phyloP scores from a whole-genome alignment of 345 rosid species.

The Abelmoschus esculentus region DNA sequence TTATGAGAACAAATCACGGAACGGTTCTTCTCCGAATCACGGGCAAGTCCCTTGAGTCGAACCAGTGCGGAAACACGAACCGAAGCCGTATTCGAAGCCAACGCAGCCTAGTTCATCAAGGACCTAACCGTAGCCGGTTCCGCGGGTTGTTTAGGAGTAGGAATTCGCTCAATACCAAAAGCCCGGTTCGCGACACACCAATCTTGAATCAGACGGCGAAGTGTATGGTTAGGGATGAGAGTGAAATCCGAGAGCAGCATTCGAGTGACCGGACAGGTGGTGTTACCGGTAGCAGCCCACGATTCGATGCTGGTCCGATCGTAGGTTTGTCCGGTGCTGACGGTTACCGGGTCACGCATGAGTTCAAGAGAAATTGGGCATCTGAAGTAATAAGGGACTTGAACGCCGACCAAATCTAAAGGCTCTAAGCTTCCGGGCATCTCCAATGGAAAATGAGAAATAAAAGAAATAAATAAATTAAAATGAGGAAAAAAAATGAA shows the following conservation, averaged over 20 bases:
- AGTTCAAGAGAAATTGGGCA: slow-evolving; percentile 95
- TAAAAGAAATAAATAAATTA: neutral
- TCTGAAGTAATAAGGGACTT: slow-evolving; percentile 83
- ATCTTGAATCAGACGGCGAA: slow-evolving; percentile 90
- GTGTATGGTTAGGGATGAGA: slow-evolving; percentile 94
- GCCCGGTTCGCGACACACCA: slow-evolving; percentile 93
- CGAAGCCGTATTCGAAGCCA: slow-evolving; percentile 28
- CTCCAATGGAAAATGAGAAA: neutral
- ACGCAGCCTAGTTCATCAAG: slow-evolving; percentile 51
- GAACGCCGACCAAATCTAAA: slow-evolving; percentile 54
- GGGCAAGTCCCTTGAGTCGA: slow-evolving; percentile 72
- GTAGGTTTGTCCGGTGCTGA: slow-evolving; percentile 90
- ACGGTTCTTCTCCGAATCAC: slow-evolving; percentile 84
- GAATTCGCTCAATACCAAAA: slow-evolving; percentile 76
- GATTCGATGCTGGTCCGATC: slow-evolving; percentile 97
- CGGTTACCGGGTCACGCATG: slow-evolving; percentile 94
- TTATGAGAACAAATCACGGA: slow-evolving; percentile 43
- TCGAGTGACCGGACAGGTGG: slow-evolving; percentile 91
- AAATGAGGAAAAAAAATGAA: neutral
- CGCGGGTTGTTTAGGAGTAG: slow-evolving; percentile 94
- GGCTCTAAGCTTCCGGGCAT: slow-evolving; percentile 76
- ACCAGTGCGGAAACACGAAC: slow-evolving; percentile 73
- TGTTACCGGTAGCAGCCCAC: slow-evolving; percentile 89
- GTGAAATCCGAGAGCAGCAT: slow-evolving; percentile 64
- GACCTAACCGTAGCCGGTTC: slow-evolving; percentile 62